These are phyloP conservation scores for Pezicula neosporulosa DNA, from an alignment of 2,329 filamentous ascomycete genomes.

Conservation along the genomic window DNA sequence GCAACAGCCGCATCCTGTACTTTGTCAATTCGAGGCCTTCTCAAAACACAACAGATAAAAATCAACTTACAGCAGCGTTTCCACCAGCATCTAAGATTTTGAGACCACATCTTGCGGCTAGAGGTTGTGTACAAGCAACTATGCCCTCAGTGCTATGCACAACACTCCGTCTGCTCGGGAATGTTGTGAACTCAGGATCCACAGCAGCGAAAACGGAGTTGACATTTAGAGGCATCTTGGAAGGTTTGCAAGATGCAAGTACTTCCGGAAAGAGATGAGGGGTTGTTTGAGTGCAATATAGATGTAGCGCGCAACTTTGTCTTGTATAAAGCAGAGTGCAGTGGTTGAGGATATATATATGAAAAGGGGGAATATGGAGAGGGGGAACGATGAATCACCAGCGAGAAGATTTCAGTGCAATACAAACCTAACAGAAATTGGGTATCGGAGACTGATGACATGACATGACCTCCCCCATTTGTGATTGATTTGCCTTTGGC, in stretches of 20 bases:
- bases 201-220: slow-evolving; percentile 25
- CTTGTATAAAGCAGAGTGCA: too few species aligned
- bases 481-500: too few species aligned
- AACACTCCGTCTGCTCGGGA: slow-evolving; percentile 80
- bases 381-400: too few species aligned
- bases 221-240: slow-evolving; percentile 27
- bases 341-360: too few species aligned
- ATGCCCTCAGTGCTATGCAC: slow-evolving; percentile 93
- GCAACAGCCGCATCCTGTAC: slow-evolving; percentile 92
- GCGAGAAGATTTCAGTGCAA: too few species aligned
- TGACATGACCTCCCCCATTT: too few species aligned
- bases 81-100: slow-evolving; percentile 82
- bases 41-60: slow-evolving; percentile 5
- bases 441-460: too few species aligned
- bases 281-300: neutral
- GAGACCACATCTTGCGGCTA: slow-evolving; percentile 85
- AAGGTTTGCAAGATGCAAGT: slow-evolving; percentile 1
- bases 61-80: slow-evolving; percentile 77
- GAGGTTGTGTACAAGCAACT: slow-evolving; percentile 82
- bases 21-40: slow-evolving; percentile 4
- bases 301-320: too few species aligned
- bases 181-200: slow-evolving; percentile 52
- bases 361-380: too few species aligned
- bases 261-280: too few species aligned
- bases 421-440: too few species aligned